These are phyloP conservation scores for Chlorella sp. DNA, from an alignment of 139 green algal genomes.

Conservation along the genomic window DNA sequence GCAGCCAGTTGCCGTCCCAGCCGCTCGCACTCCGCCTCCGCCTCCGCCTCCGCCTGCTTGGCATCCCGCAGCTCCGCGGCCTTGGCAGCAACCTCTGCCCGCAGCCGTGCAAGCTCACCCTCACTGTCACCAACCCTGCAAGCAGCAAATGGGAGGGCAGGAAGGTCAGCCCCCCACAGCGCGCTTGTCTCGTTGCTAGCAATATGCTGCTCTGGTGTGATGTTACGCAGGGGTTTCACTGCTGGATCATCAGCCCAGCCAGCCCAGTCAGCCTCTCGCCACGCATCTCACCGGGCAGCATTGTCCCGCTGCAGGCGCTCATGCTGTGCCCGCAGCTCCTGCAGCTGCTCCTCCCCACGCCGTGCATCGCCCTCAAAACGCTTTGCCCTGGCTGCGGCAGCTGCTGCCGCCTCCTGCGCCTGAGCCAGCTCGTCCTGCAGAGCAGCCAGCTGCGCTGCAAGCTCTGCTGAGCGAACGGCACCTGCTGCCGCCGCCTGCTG, in stretches of 20 bases:
- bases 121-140: background rate
- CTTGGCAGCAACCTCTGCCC: conserved; percentile 21
- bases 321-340: conserved; percentile 7
- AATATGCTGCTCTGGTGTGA: too few species aligned
- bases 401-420: conserved; percentile 31
- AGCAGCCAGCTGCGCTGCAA: background rate
- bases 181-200: too few species aligned
- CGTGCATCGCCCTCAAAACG: conserved; percentile 1
- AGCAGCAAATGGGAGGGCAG: too few species aligned
- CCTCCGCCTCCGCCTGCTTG: background rate
- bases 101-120: background rate
- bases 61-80: conserved; percentile 11
- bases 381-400: background rate
- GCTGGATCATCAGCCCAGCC: too few species aligned
- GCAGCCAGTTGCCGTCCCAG: conserved; percentile 13
- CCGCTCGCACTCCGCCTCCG: background rate
- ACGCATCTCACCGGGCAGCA: background rate
- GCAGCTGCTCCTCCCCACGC: conserved; percentile 13
- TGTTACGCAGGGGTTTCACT: too few species aligned
- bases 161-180: too few species aligned
- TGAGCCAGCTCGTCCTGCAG: conserved; percentile 10
- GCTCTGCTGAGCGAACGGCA: background rate
- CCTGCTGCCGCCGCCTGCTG: background rate
- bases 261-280: background rate
- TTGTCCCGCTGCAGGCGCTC: background rate